Percentiles rank a stretch among this genome's conserved stretches.
Conservation (phyloP, 1,139 yeast genomes). For the Magnusiomyces sp. region DNA sequence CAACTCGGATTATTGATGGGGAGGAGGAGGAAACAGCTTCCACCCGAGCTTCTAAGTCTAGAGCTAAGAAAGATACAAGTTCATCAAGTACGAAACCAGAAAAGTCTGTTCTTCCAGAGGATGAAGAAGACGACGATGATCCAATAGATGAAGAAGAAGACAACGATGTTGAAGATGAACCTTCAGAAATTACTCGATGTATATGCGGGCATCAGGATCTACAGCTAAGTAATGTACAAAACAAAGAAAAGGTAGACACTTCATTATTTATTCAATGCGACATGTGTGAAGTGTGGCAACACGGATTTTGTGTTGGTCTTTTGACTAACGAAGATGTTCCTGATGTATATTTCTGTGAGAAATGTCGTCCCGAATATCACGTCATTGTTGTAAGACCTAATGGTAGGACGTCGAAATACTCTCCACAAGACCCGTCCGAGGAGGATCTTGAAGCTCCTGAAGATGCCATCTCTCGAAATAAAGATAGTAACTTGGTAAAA, state of each 20-base stretch:
- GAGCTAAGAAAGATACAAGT: constrained; percentile 25
- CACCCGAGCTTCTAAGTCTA: constrained; percentile 53
- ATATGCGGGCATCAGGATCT: constrained; percentile 75
- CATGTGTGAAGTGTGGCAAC: constrained; percentile 92
- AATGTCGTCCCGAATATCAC: constrained; percentile 79
- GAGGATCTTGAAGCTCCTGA: constrained; percentile 26
- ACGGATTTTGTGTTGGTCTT: constrained; percentile 89
- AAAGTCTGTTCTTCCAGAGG: constrained; percentile 6
- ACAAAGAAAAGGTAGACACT: constrained; percentile 57
- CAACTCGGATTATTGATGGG: constrained; percentile 11
- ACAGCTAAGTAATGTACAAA: constrained; percentile 32
- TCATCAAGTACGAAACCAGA: background rate
- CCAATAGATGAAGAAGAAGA: constrained; percentile 8
- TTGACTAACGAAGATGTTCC: constrained; percentile 68
- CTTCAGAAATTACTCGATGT: constrained; percentile 79
- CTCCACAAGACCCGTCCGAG: constrained; percentile 31
- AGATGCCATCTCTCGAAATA: constrained; percentile 20
- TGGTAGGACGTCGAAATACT: constrained; percentile 38
- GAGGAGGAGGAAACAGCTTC: constrained; percentile 16
- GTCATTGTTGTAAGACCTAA: constrained; percentile 42
- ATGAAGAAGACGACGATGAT: constrained; percentile 15
- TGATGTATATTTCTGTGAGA: constrained; percentile 89
- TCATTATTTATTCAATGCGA: constrained; percentile 88
- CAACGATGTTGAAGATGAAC: constrained; percentile 32
- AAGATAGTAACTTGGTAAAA: constrained; percentile 16